phyloP scores from a whole-genome alignment of 2,329 filamentous ascomycete species.

The Penicillium digitatum region DNA sequence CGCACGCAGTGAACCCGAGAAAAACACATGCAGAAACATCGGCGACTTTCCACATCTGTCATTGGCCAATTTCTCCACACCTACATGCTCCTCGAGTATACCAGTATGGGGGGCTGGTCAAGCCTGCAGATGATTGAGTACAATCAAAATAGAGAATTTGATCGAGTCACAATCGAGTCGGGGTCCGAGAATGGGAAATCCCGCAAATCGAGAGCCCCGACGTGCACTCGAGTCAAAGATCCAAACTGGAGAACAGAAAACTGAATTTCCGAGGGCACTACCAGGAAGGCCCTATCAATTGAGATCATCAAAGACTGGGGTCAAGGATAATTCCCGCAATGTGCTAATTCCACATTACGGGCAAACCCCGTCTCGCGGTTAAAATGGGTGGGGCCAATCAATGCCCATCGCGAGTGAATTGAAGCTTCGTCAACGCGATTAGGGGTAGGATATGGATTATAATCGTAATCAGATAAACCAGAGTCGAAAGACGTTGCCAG shows the following conservation, averaged over 20 bases:
- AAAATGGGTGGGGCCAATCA: neutral
- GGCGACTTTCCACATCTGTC: conserved; percentile 1
- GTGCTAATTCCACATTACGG: neutral
- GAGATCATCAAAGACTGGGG: conserved; percentile 6
- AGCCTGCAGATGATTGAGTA: neutral
- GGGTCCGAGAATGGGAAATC: neutral
- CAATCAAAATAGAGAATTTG: neutral
- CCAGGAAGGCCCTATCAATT: conserved; percentile 7
- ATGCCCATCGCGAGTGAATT: conserved; percentile 4
- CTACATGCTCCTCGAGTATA: neutral
- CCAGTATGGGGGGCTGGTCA: neutral
- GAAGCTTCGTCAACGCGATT: conserved; percentile 2
- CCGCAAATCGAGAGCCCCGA: neutral
- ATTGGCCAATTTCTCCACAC: conserved; percentile 8
- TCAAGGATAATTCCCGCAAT: neutral
- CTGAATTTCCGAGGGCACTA: conserved; percentile 9
- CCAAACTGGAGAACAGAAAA: conserved; percentile 3
- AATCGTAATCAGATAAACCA: neutral
- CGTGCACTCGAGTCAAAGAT: conserved; percentile 6
- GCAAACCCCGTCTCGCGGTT: neutral
- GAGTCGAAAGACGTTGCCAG: neutral
- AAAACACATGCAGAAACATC: conserved; percentile 2
- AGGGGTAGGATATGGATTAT: neutral
- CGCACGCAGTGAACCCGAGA: neutral
- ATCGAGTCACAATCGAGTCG: neutral